Base-by-base conservation (phyloP, 768 basidiomycete genomes). In the Agaricus bisporus region DNA sequence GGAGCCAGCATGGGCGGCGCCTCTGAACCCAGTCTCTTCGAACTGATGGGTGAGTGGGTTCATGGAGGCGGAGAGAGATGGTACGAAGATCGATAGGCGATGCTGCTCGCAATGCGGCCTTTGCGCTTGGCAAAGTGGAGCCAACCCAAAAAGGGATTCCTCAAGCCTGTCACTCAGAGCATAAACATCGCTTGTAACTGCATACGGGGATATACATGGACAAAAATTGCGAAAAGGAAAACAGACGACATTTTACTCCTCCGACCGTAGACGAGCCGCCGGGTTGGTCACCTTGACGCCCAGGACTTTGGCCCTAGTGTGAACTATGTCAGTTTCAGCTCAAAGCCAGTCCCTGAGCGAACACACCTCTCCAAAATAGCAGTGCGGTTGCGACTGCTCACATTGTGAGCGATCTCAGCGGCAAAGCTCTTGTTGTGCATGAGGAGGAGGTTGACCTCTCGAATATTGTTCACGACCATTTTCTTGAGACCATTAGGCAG, bases 371-470 rank as follows among this genome's bases (percentile, higher is more conserved):
- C 92, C 48, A 98, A 74, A 62, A 99, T 94, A 54, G 80, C 74
- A 51, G 85, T 85, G 62, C 97, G 90, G 81, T 98, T 98, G 69
- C 91, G 87, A 78, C 89, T 90, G 76, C 87, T 91, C 60, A 99
- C 94, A 61, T 83, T 86, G 80, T 97, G 95, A 49, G 97, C 97
- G 63, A 99, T 93, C 70, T 95, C 92, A 50, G 94, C 97, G 46
- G 94, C 86, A 68, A 88, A 98, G 64, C 76, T 86, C 78, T 91
- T 91, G 83, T 92, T 95, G 83, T 98, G 95, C 93, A 98, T 95
- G 49, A 98, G 79, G 58, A 98, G 86, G 63, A 98, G 82, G 64
- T 98, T 94, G 57, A 99, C 73, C 70, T 98, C 95, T 69, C 87
- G 82, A 50, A 88, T 80, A 73, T 98, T 98, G 81, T 81, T 87